These are phyloP conservation scores for Phytophthora citrophthora DNA, from an alignment of 352 stramenopile genomes.

Conservation along the genomic window DNA sequence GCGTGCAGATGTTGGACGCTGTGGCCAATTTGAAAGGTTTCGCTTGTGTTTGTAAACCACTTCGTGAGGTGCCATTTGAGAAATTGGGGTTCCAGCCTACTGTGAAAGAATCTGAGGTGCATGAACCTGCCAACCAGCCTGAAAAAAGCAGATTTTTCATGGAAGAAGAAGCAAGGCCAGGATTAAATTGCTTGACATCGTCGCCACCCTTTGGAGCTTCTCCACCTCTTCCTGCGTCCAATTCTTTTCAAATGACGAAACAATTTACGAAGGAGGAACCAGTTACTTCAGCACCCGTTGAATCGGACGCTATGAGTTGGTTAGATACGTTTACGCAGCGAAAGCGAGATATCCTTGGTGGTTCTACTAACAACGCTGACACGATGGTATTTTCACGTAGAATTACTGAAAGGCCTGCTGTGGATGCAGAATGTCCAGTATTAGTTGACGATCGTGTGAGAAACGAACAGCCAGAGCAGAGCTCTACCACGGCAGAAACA, in stretches of 20 bases:
- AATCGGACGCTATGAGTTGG: conserved; percentile 67
- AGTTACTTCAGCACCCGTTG: background rate
- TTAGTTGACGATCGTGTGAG: background rate
- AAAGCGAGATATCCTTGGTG: conserved; percentile 68
- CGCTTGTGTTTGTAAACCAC: conserved; percentile 58
- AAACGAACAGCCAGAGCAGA: conserved; percentile 5
- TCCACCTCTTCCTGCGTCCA: background rate
- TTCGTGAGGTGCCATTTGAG: conserved; percentile 50
- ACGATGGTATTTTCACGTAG: conserved; percentile 1
- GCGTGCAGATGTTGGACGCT: conserved; percentile 67
- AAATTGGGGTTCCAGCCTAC: conserved; percentile 58
- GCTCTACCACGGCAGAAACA: conserved; percentile 8
- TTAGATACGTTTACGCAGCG: conserved; percentile 67
- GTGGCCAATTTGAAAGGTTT: conserved; percentile 67
- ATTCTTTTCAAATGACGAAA: conserved; percentile 6
- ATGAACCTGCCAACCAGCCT: conserved; percentile 4
- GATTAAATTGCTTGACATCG: conserved; percentile 24
- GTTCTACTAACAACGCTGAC: conserved; percentile 31
- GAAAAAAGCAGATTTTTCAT: conserved; percentile 11
- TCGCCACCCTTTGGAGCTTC: conserved; percentile 6
- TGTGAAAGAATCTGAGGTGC: conserved; percentile 19
- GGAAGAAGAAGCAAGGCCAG: conserved; percentile 33
- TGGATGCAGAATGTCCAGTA: background rate
- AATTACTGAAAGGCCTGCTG: background rate
- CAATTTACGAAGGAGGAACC: background rate